Evolutionary conservation across 179 eudicot genomes (phyloP).

Genomic region (Actinidia arguta): DNA sequence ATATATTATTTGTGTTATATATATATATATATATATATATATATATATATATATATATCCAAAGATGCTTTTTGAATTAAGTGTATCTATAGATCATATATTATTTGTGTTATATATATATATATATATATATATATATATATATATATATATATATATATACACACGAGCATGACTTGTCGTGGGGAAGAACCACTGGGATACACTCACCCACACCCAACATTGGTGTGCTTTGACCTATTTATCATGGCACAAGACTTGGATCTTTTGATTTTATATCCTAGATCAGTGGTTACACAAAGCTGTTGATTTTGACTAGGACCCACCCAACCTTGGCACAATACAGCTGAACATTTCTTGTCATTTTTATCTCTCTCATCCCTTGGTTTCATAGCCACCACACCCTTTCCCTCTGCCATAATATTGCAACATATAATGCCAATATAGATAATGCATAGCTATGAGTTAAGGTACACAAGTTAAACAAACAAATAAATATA

Average conservation of each 20-base stretch:
- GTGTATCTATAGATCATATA: too few relatives aligned
- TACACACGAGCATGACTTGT: background rate
- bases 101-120: too few relatives aligned
- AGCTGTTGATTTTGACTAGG: constrained; percentile 21
- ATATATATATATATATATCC: too few relatives aligned
- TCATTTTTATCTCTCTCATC: background rate
- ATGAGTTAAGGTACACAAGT: too few relatives aligned
- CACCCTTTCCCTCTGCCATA: background rate
- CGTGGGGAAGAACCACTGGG: background rate
- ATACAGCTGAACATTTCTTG: constrained; percentile 20
- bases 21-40: too few relatives aligned
- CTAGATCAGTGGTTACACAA: background rate
- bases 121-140: too few relatives aligned
- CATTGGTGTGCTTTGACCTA: background rate
- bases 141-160: too few relatives aligned
- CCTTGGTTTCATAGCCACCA: constrained; percentile 1
- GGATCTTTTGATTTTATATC: background rate
- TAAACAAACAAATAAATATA: too few relatives aligned
- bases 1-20: too few relatives aligned
- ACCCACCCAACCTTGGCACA: constrained; percentile 22
- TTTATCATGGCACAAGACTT: background rate
- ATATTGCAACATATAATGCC: background rate
- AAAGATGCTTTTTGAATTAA: too few relatives aligned
- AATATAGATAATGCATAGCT: background rate
- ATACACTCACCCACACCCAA: background rate